Base-by-base conservation (phyloP, 371 early-diverging fungal species). In the Mucor ambiguus region DNA sequence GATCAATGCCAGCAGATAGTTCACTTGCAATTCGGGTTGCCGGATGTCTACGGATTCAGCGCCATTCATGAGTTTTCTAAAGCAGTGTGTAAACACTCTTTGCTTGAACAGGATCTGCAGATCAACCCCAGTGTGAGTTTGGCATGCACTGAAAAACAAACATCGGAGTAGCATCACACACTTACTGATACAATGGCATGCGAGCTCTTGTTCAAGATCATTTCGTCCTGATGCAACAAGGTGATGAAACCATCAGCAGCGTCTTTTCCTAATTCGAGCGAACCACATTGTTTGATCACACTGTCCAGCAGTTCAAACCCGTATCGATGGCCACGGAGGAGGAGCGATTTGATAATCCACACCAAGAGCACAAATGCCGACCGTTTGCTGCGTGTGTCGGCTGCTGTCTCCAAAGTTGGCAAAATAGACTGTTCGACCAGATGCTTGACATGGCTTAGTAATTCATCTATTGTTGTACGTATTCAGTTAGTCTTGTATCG, bases 81-180 rank as follows among this genome's bases (percentile, higher is more conserved):
- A 72, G 57, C 83, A 83, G 41, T 84, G 74, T 43, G 86, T 82
- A 73, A 93, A 93, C 41, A 95, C 85, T 24, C 90, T 78, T 76
- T 95, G 93, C 74, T 88, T 87, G 67, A 87, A 86, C 30, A 94
- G 71, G n/a, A 90, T 74, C 86, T 88, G 76, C 35, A 67, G 59
- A 20, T n/a, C 49, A 46, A 20, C 22, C 10, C 22, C 10, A 4
- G 9, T 48, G n/a, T 48, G 20, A 52, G 30, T 10, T 35, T 26
- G 64, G 35, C n/a, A 26, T 24, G 48, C 33, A 67, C 29, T 14
- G 12, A 66, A 32, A 54, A 20, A 63, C 24, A 14, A 35, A 61
- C 28, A 33, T 35, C 37, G 8, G 18, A 52, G 14, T 11, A 1
- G 37, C 37, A 37, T 14, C 41, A 33, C 28, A 10, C 35, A 60